A percentile compares a stretch with the other conserved stretches of the same genome.
Conservation (phyloP, 805 yeast species). For the Nakazawaea anatomiae region DNA sequence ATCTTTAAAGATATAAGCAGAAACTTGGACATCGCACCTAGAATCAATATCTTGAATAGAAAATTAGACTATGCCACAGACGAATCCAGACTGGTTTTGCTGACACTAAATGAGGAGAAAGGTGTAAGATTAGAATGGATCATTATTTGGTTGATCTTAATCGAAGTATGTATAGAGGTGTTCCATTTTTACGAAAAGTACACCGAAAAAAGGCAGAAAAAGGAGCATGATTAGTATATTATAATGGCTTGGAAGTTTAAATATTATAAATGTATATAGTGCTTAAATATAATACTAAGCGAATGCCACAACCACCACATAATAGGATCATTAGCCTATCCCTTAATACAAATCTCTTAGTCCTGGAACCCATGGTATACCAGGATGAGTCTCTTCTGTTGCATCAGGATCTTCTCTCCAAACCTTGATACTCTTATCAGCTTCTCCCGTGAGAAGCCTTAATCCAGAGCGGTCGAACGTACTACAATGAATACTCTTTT, state of each 20-base stretch:
- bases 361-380: constrained; percentile 26
- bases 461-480: constrained; percentile 76
- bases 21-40: constrained; percentile 66
- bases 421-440: constrained; percentile 80
- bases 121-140: constrained; percentile 82
- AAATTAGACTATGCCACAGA: constrained; percentile 89
- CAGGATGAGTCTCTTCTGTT: constrained; percentile 28
- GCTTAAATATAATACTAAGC: too few relatives aligned
- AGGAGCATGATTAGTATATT: not conserved
- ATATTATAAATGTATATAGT: too few relatives aligned
- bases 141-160: constrained; percentile 73
- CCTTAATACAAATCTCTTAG: not conserved
- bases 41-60: constrained; percentile 75
- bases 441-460: constrained; percentile 79
- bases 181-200: constrained; percentile 65
- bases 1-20: constrained; percentile 68
- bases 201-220: not conserved
- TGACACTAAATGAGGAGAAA: constrained; percentile 70
- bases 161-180: constrained; percentile 80
- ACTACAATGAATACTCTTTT: constrained; percentile 62
- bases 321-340: not conserved
- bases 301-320: too few relatives aligned
- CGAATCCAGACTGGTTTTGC: constrained; percentile 72
- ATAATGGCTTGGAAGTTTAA: too few relatives aligned
- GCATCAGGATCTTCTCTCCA: constrained; percentile 52